Evolutionary conservation across 768 basidiomycete species (phyloP), one percentile per base, ranked within the genome.

Genomic region (Roridomyces roridus): DNA sequence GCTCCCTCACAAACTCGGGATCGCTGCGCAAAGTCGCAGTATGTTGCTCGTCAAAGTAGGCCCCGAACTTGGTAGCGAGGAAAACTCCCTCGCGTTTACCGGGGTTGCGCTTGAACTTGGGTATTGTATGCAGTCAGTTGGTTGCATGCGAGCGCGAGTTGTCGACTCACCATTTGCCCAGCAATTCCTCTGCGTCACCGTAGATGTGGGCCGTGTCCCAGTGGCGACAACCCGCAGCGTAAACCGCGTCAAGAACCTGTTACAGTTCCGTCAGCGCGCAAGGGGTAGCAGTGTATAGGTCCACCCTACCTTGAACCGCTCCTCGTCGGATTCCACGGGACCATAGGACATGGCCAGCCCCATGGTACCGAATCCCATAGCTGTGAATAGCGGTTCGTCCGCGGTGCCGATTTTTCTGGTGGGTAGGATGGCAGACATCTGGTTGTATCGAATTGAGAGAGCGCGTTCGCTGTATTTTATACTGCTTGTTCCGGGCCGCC

Each of bases 51-150:
- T 35, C 10, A 17, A 35, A 35, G 34, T 9, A 35, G 5, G 70
- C 62, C 14, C 81, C 81, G 42, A 81, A 82, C 67, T 85, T 85
- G 24, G 82, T 83, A 5, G 81, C 82, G 11, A 85, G 74, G 69
- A 85, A 85, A 18, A 85, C 82, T 14, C 81, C 70, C 48, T 62
- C 64, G 15, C 80, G 70, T 59, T 80, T 80, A 6, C 80, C 80
- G 5, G 72, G n/a, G n/a, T n/a, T 80, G 26, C 65, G 70, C 51
- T 75, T 75, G 68, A 84, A 79, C 80, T 79, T 80, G 55, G n/a
- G 36, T 20, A 39, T 6, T 23, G 26, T 8, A 31, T 7, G 4
- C 3, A 21, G 6, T 20, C 4, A 8, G 14, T 40, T 18, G 36
- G n/a, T n/a, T n/a, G n/a, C n/a, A n/a, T n/a, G n/a, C n/a, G n/a